Percentiles rank a stretch among this genome's conserved stretches.
These are phyloP conservation scores for Aspergillus panamensis DNA, from an alignment of 495 filamentous ascomycete species.

Conservation along the genomic window DNA sequence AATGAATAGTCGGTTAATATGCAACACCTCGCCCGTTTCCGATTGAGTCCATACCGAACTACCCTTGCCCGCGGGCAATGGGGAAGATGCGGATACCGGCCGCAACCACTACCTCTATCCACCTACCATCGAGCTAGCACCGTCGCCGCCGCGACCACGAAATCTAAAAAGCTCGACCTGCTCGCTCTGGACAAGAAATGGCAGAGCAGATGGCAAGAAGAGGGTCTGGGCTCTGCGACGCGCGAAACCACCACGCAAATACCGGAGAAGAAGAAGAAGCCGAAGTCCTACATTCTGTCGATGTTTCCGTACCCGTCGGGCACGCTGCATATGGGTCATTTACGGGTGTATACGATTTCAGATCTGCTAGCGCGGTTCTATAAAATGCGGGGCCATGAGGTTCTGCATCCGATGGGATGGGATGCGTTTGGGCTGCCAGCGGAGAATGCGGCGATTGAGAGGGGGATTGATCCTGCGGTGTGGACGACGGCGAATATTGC, in stretches of 20 bases:
- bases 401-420: constrained; percentile 89
- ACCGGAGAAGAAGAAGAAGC: constrained; percentile 25
- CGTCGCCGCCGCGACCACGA: constrained; percentile 24
- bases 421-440: constrained; percentile 89
- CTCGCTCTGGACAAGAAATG: constrained; percentile 70
- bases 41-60: constrained; percentile 26
- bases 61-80: constrained; percentile 23
- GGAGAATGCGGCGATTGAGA: constrained; percentile 91
- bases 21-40: constrained; percentile 30
- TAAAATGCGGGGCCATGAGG: constrained; percentile 69
- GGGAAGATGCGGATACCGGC: constrained; percentile 19
- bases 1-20: constrained; percentile 25
- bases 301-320: constrained; percentile 96
- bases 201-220: constrained; percentile 54
- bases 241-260: background rate
- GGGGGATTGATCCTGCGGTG: constrained; percentile 67
- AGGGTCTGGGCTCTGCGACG: constrained; percentile 2
- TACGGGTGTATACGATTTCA: constrained; percentile 86
- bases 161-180: constrained; percentile 53
- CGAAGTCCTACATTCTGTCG: constrained; percentile 73
- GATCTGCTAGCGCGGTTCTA: constrained; percentile 79
- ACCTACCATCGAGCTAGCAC: constrained; percentile 21
- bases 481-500: constrained; percentile 81
- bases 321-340: constrained; percentile 82
- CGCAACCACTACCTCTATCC: constrained; percentile 15